Evolutionary conservation across 306 rosid species (phyloP).

Genomic region (Styphnolobium japonicum): DNA sequence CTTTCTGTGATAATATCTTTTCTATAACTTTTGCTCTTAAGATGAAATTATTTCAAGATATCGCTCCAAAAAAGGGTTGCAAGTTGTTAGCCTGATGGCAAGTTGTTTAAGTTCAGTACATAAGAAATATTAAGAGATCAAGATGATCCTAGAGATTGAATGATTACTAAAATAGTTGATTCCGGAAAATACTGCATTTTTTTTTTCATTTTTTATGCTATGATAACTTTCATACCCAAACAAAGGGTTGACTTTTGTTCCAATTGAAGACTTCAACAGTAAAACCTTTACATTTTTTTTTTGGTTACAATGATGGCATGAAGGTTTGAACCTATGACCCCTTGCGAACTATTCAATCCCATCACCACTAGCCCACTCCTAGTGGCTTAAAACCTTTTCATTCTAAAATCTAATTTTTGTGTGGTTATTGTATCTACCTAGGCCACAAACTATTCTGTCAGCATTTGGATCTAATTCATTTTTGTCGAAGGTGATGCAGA

Average conservation of each 20-base stretch:
- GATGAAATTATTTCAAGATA: neutral
- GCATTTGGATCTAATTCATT: conserved; percentile 4
- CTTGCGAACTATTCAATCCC: no score
- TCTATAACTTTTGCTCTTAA: neutral
- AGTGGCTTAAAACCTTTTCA: neutral
- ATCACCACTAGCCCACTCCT: no score
- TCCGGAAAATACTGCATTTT: no score
- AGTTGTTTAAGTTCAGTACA: neutral
- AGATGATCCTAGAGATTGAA: neutral
- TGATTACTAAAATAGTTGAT: neutral
- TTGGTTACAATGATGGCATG: neutral
- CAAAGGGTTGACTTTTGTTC: neutral
- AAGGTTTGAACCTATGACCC: no score
- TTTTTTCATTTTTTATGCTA: neutral
- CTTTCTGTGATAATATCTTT: neutral
- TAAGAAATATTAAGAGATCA: neutral
- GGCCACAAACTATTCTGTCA: neutral
- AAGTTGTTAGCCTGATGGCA: neutral
- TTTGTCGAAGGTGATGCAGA: neutral
- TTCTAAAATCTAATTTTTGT: neutral
- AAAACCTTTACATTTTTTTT: neutral
- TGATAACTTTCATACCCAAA: neutral
- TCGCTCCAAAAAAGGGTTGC: no score
- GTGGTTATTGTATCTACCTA: neutral
- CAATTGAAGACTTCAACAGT: neutral